Base-by-base conservation (phyloP, 208 protist species). In the Porcisia hertigi region DNA sequence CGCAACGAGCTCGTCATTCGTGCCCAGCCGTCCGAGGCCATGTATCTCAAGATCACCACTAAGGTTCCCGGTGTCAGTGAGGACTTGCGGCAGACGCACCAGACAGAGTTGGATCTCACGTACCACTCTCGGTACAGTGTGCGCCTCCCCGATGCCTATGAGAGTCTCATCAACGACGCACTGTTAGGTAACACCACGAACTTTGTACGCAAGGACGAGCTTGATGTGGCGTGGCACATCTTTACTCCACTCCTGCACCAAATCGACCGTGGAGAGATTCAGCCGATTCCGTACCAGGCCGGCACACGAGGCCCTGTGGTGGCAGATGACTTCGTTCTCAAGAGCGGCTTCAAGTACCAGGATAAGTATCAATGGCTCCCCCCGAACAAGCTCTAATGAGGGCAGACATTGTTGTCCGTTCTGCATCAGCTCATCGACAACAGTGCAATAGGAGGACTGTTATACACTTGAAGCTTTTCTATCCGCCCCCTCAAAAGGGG, bases 1-100 rank as follows among this genome's bases (percentile, higher is more conserved):
- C 88, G 92, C 71, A 97, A 98, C 83, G 94, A 98, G 82, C 86
- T 98, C 4, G 94, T 98, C n/a, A 96, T 98, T 52, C 88, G 94
- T 41, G 88, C 94, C 39, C 96, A 98, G 86, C 96, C 96, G 34
- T 93, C 93, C 14, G 96, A 97, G 87, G 91, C 93, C 41, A 97
- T 98, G 87, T 97, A 97, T 85, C 72, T 97, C 54, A 97, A 95
- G 77, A 93, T 98, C 80, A 96, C 90, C 36, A 91, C 89, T 53
- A 98, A 98, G 82, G 82, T 76, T 41, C 96, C 96, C 14, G 96
- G 96, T 2, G 71, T 96, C 20, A 85, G 85, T 74, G 79, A 87
- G 34, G 88, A 94, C 64, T 80, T 92, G 9, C 83, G 86, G 14
- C 78, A 91, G 47, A 96, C 88, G 25, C 92, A 96, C 72, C 90